phyloP scores from a whole-genome alignment of 768 basidiomycete species.

The Pisolithus sp. region DNA sequence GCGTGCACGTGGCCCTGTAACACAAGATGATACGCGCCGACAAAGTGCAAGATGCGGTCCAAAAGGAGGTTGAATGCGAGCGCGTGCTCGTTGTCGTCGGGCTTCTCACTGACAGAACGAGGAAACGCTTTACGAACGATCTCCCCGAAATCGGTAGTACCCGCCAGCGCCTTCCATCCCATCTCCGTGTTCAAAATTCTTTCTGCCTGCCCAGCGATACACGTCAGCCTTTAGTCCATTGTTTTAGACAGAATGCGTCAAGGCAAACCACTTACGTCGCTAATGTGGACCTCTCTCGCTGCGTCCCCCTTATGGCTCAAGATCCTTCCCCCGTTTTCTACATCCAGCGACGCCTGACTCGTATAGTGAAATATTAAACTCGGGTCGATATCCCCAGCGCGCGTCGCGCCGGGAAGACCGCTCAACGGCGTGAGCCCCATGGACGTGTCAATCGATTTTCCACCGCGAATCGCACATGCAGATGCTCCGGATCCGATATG shows the following conservation, averaged over 20 bases:
- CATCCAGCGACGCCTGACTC: slow-evolving; percentile 35
- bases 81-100: slow-evolving; percentile 31
- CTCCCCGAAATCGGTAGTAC: slow-evolving; percentile 75
- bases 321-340: slow-evolving; percentile 10
- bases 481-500: slow-evolving; percentile 93
- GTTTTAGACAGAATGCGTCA: neutral
- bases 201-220: slow-evolving; percentile 42
- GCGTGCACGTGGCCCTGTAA: slow-evolving; percentile 66
- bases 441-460: slow-evolving; percentile 74
- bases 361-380: slow-evolving; percentile 80
- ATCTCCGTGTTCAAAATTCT: slow-evolving; percentile 68
- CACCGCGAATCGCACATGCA: slow-evolving; percentile 65
- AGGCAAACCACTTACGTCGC: slow-evolving; percentile 29
- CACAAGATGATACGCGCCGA: slow-evolving; percentile 73
- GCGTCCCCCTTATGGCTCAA: slow-evolving; percentile 47
- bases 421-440: slow-evolving; percentile 93
- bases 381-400: slow-evolving; percentile 79
- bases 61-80: slow-evolving; percentile 77
- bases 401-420: slow-evolving; percentile 84
- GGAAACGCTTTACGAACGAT: slow-evolving; percentile 43
- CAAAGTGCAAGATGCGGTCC: slow-evolving; percentile 66
- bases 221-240: too few relatives aligned
- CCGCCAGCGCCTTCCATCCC: slow-evolving; percentile 74
- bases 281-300: slow-evolving; percentile 46
- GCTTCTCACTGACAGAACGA: slow-evolving; percentile 14